Conservation (phyloP, 176 grass and related monocot species). For the Panicum miliaceum region DNA sequence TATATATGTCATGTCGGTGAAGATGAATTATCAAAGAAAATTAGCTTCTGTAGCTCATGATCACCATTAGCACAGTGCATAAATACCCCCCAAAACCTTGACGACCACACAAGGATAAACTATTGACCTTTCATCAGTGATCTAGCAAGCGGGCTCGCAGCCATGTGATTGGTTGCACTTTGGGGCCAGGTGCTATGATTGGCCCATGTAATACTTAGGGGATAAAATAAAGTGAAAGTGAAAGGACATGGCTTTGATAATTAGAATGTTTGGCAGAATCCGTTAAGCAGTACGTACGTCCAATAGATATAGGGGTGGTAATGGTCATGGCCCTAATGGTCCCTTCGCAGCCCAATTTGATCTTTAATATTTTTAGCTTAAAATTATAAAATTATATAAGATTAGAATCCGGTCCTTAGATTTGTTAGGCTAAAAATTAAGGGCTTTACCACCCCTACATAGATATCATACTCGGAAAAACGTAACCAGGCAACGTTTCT, state of each 20-base stretch:
- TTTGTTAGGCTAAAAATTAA: no score
- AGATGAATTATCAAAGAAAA: neutral
- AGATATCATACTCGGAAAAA: conserved; percentile 51
- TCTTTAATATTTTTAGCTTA: no score
- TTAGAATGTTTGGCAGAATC: conserved; percentile 59
- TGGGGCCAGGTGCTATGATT: conserved; percentile 53
- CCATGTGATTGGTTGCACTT: conserved; percentile 59
- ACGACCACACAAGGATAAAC: conserved; percentile 48
- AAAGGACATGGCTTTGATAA: conserved; percentile 53
- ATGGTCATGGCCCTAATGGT: no score
- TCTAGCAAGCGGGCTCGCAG: conserved; percentile 29
- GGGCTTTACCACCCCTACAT: no score
- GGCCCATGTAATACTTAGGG: conserved; percentile 54
- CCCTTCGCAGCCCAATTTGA: no score
- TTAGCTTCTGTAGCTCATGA: conserved; percentile 30
- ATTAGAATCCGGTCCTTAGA: no score
- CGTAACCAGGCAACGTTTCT: conserved; percentile 43
- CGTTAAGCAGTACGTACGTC: conserved; percentile 45
- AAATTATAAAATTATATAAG: no score
- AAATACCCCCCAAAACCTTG: conserved; percentile 6
- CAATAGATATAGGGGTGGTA: no score
- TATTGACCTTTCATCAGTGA: conserved; percentile 42
- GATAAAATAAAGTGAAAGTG: conserved; percentile 54
- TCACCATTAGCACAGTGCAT: conserved; percentile 15
- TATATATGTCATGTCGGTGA: neutral